Evolutionary conservation across 1,284 basidiomycete species (phyloP).

Genomic region (Apiotrichum gamsii): DNA sequence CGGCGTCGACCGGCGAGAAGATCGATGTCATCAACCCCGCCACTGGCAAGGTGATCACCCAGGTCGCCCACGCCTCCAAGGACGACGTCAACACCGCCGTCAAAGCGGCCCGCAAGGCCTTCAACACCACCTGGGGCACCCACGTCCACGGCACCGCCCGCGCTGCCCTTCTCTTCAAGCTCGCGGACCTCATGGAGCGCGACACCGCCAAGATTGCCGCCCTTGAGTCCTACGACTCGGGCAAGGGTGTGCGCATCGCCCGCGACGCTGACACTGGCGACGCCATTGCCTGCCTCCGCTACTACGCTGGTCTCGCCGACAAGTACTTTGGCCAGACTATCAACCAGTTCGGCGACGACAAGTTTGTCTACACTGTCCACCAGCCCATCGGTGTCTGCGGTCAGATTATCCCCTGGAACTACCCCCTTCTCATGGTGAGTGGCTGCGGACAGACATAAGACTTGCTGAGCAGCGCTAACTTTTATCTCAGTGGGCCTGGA

Average conservation of each 20-base stretch:
- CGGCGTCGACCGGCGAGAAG: slow-evolving; percentile 23
- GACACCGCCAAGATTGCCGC: slow-evolving; percentile 66
- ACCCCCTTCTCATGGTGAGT: too few species aligned
- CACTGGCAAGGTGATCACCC: slow-evolving; percentile 50
- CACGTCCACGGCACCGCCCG: slow-evolving; percentile 76
- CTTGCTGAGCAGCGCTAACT: too few species aligned
- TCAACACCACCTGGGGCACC: slow-evolving; percentile 83
- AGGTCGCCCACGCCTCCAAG: slow-evolving; percentile 29
- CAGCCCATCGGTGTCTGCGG: slow-evolving; percentile 92
- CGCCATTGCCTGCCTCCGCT: slow-evolving; percentile 70
- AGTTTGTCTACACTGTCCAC: slow-evolving; percentile 78
- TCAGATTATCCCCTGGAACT: too few species aligned
- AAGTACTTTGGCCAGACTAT: slow-evolving; percentile 56
- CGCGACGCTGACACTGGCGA: slow-evolving; percentile 67
- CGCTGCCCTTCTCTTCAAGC: slow-evolving; percentile 63
- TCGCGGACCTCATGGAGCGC: slow-evolving; percentile 87
- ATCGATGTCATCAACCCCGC: slow-evolving; percentile 49
- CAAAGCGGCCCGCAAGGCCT: slow-evolving; percentile 69
- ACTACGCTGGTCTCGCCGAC: slow-evolving; percentile 63
- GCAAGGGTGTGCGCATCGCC: slow-evolving; percentile 71
- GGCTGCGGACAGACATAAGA: too few species aligned
- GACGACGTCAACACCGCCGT: slow-evolving; percentile 78
- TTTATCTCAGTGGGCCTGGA: slow-evolving; percentile 94
- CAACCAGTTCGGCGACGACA: slow-evolving; percentile 50
- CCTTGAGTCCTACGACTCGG: slow-evolving; percentile 69